Conservation (phyloP, 305 asterid species). For the Solanum hybrid region DNA sequence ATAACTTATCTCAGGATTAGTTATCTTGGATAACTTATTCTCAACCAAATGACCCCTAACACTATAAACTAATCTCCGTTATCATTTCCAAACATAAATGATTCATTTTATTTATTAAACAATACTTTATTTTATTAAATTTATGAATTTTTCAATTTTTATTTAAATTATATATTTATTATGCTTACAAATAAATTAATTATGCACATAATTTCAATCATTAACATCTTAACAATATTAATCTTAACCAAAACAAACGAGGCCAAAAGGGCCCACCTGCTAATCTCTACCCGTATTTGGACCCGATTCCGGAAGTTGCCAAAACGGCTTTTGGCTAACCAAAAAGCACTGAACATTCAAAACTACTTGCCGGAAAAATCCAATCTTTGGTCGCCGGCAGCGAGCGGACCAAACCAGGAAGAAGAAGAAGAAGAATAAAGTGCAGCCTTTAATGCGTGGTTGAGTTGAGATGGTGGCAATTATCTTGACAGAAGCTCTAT, state of each 20-base stretch:
- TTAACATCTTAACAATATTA: not conserved
- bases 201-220: not conserved
- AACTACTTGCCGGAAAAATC: not conserved
- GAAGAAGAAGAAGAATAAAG: not conserved
- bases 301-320: not conserved
- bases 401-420: not conserved
- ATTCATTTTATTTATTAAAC: not conserved
- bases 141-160: too few relatives aligned
- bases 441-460: not conserved
- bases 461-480: constrained; percentile 1
- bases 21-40: too few relatives aligned
- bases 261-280: not conserved
- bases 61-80: too few relatives aligned
- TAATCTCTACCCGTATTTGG: not conserved
- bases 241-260: not conserved
- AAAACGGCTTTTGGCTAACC: not conserved
- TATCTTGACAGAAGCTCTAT: not conserved
- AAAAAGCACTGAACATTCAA: not conserved
- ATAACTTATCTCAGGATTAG: too few relatives aligned
- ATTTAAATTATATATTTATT: too few relatives aligned
- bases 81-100: not conserved
- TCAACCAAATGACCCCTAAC: not conserved
- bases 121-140: too few relatives aligned
- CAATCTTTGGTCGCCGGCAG: not conserved
- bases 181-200: not conserved